These are phyloP conservation scores for Pyricularia pennisetigena DNA, from an alignment of 2,329 filamentous ascomycete species.

Conservation along the genomic window DNA sequence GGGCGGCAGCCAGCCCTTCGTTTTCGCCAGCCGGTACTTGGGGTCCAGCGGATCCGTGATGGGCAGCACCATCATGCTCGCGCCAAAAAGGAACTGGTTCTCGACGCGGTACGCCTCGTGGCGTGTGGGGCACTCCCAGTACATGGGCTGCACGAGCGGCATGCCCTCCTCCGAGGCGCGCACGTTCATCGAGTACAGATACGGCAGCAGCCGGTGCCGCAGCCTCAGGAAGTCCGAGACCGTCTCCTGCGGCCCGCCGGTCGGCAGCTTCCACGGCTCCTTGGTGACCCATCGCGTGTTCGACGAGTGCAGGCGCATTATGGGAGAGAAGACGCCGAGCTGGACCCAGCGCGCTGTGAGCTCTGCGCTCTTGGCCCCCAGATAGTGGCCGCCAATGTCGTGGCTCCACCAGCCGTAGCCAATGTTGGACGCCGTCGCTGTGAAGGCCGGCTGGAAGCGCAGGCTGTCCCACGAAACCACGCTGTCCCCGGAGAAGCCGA, in stretches of 20 bases:
- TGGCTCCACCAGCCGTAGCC: constrained; percentile 62
- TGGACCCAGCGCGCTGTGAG: constrained; percentile 52
- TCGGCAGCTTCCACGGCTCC: constrained; percentile 49
- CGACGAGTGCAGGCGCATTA: constrained; percentile 50
- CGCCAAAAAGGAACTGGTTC: constrained; percentile 51
- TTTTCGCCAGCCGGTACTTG: constrained; percentile 33
- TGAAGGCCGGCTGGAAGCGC: constrained; percentile 57
- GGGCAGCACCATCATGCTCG: constrained; percentile 44
- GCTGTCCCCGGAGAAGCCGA: constrained; percentile 56
- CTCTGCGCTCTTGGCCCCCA: constrained; percentile 46
- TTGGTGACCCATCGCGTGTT: constrained; percentile 48
- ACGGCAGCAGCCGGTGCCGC: constrained; percentile 50
- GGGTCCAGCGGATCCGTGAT: constrained; percentile 40
- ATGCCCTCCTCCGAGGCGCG: constrained; percentile 30
- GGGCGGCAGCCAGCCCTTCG: constrained; percentile 47
- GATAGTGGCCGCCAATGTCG: constrained; percentile 56
- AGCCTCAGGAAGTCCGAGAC: constrained; percentile 41
- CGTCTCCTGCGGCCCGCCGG: constrained; percentile 28
- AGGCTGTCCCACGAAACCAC: constrained; percentile 50
- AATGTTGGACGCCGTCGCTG: constrained; percentile 55
- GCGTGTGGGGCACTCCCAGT: constrained; percentile 45
- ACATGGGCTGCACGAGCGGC: constrained; percentile 50
- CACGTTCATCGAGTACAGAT: constrained; percentile 48
- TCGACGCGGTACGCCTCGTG: constrained; percentile 44
- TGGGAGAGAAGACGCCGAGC: constrained; percentile 49